Evolutionary conservation across 2,329 filamentous ascomycete genomes (phyloP).

Genomic region (Lecanicillium sp.): DNA sequence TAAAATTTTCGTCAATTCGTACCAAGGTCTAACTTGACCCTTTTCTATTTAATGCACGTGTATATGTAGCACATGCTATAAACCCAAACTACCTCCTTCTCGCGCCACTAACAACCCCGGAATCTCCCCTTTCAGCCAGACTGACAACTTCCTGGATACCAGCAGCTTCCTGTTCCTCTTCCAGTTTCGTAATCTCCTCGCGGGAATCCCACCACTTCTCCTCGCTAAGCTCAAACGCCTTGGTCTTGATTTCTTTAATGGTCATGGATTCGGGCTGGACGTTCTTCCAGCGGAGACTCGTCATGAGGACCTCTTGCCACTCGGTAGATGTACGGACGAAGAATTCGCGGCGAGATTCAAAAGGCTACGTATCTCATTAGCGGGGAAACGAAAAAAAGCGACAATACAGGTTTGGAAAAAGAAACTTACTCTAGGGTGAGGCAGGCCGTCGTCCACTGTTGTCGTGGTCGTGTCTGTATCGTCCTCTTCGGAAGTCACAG

Average conservation of each 20-base stretch:
- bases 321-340: slow-evolving; percentile 78
- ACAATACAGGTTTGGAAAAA: no score
- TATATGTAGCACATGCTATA: not conserved
- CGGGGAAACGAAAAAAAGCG: not conserved
- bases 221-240: slow-evolving; percentile 84
- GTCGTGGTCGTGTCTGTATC: slow-evolving; percentile 39
- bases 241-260: slow-evolving; percentile 87
- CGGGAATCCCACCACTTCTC: slow-evolving; percentile 98
- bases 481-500: slow-evolving; percentile 29
- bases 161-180: slow-evolving; percentile 93
- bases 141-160: slow-evolving; percentile 93
- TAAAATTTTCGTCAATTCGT: no score
- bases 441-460: slow-evolving; percentile 63
- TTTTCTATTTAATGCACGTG: no score
- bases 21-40: no score
- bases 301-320: slow-evolving; percentile 85
- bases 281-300: slow-evolving; percentile 60
- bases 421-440: slow-evolving; percentile 51
- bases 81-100: slow-evolving; percentile 22
- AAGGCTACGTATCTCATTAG: slow-evolving; percentile 55
- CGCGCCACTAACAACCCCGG: slow-evolving; percentile 27
- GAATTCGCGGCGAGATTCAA: slow-evolving; percentile 87
- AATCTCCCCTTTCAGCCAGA: slow-evolving; percentile 63
- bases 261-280: slow-evolving; percentile 58
- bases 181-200: slow-evolving; percentile 83